These are phyloP conservation scores for Talaromyces atroroseus DNA, from an alignment of 2,329 filamentous ascomycete species.

Conservation along the genomic window DNA sequence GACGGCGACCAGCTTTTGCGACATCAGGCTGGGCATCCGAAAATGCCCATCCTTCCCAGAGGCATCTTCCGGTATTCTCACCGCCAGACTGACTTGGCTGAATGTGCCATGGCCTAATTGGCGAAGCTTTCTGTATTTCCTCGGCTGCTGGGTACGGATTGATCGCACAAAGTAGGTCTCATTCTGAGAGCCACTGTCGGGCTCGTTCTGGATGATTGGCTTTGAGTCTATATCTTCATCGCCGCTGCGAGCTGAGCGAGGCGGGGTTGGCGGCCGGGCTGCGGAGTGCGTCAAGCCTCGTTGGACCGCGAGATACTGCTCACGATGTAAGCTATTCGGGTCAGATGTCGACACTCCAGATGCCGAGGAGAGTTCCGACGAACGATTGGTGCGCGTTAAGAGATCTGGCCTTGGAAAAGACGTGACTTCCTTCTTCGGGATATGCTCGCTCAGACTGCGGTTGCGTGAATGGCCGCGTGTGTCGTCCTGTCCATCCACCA, in stretches of 20 bases:
- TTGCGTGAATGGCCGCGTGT: conserved; percentile 57
- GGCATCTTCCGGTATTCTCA: conserved; percentile 60
- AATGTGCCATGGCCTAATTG: conserved; percentile 89
- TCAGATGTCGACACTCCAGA: conserved; percentile 40
- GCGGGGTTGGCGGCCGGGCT: conserved; percentile 70
- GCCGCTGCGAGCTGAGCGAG: conserved; percentile 62
- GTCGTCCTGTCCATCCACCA: conserved; percentile 23
- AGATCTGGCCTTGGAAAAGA: conserved; percentile 66
- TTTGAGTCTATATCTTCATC: conserved; percentile 49
- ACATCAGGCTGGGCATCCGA: conserved; percentile 11
- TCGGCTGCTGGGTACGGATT: conserved; percentile 62
- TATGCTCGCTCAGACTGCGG: conserved; percentile 83
- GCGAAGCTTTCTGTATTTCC: conserved; percentile 73
- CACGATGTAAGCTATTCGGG: conserved; percentile 56
- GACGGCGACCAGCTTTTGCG: conserved; percentile 82
- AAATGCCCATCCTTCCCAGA: conserved; percentile 26
- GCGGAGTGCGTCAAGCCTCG: conserved; percentile 62
- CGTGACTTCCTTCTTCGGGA: conserved; percentile 64
- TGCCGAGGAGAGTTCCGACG: conserved; percentile 42
- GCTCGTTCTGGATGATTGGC: conserved; percentile 21
- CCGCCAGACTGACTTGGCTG: conserved; percentile 87
- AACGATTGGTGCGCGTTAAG: conserved; percentile 56
- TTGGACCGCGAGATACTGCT: conserved; percentile 72
- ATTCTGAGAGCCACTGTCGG: conserved; percentile 21
- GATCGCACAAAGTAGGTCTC: conserved; percentile 68